A percentile compares a stretch with the other conserved stretches of the same genome.
These are phyloP conservation scores for Verbena officinalis DNA, from an alignment of 257 asterid genomes.

Conservation along the genomic window DNA sequence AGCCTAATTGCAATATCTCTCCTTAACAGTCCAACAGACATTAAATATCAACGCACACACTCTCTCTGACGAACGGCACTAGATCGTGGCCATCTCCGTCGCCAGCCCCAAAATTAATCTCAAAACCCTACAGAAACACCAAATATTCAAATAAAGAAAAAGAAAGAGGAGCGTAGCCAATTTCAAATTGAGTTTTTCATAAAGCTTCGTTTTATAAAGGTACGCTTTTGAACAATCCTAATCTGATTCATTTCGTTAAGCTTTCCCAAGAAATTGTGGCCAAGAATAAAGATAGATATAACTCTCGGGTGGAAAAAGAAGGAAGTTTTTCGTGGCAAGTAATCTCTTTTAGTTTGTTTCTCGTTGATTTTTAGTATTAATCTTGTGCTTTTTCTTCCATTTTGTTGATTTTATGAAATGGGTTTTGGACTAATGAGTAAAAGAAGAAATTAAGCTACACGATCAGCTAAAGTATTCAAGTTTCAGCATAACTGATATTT, in stretches of 20 bases:
- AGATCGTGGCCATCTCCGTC: constrained; percentile 22
- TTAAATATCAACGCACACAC: background rate
- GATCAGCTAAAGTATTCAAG: too few relatives aligned
- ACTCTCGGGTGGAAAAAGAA: too few relatives aligned
- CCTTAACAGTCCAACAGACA: background rate
- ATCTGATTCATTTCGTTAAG: constrained; percentile 3
- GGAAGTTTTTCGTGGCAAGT: background rate
- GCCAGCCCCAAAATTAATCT: background rate
- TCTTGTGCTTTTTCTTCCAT: background rate
- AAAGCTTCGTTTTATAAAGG: constrained; percentile 12
- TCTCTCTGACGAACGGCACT: background rate
- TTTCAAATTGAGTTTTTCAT: background rate
- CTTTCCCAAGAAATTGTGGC: background rate
- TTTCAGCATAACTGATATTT: too few relatives aligned
- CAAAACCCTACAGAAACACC: constrained; percentile 20
- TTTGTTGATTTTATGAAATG: background rate
- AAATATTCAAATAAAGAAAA: too few relatives aligned
- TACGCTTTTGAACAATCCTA: background rate
- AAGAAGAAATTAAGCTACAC: background rate
- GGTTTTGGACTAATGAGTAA: background rate
- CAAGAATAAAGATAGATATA: background rate
- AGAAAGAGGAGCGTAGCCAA: background rate
- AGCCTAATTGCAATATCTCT: background rate
- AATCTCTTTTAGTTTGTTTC: constrained; percentile 1
- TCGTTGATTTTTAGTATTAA: background rate